A percentile compares a stretch with the other conserved stretches of the same genome.
phyloP scores from a whole-genome alignment of 1,139 yeast genomes.

The Scheffersomyces quercinus region DNA sequence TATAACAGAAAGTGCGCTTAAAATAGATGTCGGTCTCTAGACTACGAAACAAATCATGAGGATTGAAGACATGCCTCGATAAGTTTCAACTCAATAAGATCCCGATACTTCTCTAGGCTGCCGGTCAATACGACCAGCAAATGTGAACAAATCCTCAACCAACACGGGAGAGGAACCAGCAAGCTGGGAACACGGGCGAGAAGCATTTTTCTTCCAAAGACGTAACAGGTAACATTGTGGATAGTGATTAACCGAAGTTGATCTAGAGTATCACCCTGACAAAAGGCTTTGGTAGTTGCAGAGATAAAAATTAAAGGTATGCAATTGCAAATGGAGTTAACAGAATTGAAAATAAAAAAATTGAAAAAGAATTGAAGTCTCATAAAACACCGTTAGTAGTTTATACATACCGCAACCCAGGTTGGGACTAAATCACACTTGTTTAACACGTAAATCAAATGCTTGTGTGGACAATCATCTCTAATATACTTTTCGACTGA shows the following conservation, averaged over 20 bases:
- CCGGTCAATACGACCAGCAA: constrained; percentile 47
- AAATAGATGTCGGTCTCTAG: constrained; percentile 60
- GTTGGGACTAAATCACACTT: constrained; percentile 98
- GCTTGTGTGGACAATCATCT: constrained; percentile 96
- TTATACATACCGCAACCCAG: constrained; percentile 95
- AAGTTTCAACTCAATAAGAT: constrained; percentile 69
- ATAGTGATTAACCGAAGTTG: constrained; percentile 16
- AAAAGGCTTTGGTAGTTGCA: constrained; percentile 52
- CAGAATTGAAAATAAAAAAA: constrained; percentile 6
- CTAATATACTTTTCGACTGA: constrained; percentile 90
- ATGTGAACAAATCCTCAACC: constrained; percentile 48
- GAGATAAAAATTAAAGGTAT: constrained; percentile 9
- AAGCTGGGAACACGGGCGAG: constrained; percentile 50
- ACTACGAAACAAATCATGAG: constrained; percentile 60
- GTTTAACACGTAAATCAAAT: constrained; percentile 89
- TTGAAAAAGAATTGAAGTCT: constrained; percentile 8
- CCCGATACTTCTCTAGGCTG: constrained; percentile 37
- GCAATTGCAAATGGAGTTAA: constrained; percentile 6
- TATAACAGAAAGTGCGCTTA: constrained; percentile 2
- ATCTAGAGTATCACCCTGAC: constrained; percentile 65
- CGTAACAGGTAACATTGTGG: constrained; percentile 81
- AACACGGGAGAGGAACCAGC: constrained; percentile 38
- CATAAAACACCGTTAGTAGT: constrained; percentile 3
- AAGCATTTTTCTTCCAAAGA: constrained; percentile 83
- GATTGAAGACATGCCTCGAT: constrained; percentile 20